Percentiles rank a stretch among this genome's conserved stretches.
Conservation (phyloP, 1,284 basidiomycete species). For the Abortiporus biennis region DNA sequence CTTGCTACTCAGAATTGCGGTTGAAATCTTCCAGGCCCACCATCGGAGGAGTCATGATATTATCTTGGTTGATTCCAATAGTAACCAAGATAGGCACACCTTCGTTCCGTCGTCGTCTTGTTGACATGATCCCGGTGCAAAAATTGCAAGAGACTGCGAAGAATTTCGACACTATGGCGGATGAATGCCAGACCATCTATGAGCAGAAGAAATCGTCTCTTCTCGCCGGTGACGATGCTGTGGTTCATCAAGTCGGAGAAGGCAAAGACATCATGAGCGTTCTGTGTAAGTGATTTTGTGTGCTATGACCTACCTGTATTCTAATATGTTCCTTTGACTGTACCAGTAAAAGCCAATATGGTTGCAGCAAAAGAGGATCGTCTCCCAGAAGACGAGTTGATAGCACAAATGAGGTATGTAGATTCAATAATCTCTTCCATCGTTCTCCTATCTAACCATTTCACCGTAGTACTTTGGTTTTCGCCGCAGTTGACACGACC, state of each 20-base stretch:
- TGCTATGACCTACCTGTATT: not conserved
- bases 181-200: slow-evolving; percentile 22
- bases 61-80: not conserved
- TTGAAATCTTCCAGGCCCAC: not conserved
- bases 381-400: no score
- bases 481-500: no score
- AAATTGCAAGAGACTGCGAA: not conserved
- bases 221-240: slow-evolving; percentile 13
- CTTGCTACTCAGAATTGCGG: not conserved
- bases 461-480: not conserved
- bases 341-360: slow-evolving; percentile 17
- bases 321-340: slow-evolving; percentile 8
- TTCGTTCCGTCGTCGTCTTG: not conserved
- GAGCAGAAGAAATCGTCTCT: slow-evolving; percentile 24
- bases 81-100: not conserved
- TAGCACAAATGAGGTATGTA: slow-evolving; percentile 16
- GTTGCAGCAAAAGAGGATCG: slow-evolving; percentile 14
- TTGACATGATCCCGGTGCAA: not conserved
- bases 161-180: not conserved
- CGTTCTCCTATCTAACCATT: not conserved
- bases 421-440: slow-evolving; percentile 19
- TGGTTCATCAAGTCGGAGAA: slow-evolving; percentile 24
- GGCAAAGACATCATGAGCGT: slow-evolving; percentile 42
- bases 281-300: slow-evolving; percentile 23
- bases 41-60: not conserved